Percentiles rank a stretch among this genome's conserved stretches.
Evolutionary conservation across 495 filamentous ascomycete species (phyloP).

Genomic region (Penicillium psychrofluorescens): DNA sequence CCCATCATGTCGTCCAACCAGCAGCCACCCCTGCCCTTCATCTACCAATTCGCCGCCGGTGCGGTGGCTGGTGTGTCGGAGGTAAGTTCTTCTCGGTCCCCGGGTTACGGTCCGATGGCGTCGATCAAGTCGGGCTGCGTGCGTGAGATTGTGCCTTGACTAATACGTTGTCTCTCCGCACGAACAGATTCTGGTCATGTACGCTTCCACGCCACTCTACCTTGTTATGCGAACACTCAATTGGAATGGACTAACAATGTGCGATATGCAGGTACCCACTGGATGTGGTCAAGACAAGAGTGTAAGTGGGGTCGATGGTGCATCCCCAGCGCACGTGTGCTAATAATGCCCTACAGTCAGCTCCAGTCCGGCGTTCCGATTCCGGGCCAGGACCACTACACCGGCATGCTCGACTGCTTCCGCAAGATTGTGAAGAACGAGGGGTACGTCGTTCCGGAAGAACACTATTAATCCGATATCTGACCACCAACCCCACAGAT

Average conservation of each 20-base stretch:
- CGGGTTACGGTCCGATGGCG: neutral
- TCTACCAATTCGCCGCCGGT: constrained; percentile 82
- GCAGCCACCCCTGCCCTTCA: constrained; percentile 67
- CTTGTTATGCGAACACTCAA: neutral
- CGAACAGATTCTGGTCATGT: constrained; percentile 80
- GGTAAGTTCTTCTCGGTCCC: constrained; percentile 40
- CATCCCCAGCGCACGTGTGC: constrained; percentile 9
- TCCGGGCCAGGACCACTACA: constrained; percentile 73
- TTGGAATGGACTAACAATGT: constrained; percentile 7
- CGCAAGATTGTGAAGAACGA: constrained; percentile 91
- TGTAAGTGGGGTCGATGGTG: constrained; percentile 48
- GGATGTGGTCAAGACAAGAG: constrained; percentile 96
- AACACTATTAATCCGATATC: neutral
- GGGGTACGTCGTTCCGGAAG: constrained; percentile 51
- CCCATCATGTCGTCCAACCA: constrained; percentile 50
- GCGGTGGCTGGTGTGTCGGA: constrained; percentile 90
- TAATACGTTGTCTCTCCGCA: constrained; percentile 24
- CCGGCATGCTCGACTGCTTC: constrained; percentile 96
- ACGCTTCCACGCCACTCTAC: constrained; percentile 17
- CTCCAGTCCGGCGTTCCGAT: constrained; percentile 64
- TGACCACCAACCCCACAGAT: constrained; percentile 36
- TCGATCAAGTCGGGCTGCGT: neutral
- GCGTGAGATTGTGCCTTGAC: constrained; percentile 5
- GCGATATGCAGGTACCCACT: constrained; percentile 76
- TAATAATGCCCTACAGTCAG: constrained; percentile 49